These are phyloP conservation scores for Pythium sp. DNA, from an alignment of 352 stramenopile genomes.

Conservation along the genomic window DNA sequence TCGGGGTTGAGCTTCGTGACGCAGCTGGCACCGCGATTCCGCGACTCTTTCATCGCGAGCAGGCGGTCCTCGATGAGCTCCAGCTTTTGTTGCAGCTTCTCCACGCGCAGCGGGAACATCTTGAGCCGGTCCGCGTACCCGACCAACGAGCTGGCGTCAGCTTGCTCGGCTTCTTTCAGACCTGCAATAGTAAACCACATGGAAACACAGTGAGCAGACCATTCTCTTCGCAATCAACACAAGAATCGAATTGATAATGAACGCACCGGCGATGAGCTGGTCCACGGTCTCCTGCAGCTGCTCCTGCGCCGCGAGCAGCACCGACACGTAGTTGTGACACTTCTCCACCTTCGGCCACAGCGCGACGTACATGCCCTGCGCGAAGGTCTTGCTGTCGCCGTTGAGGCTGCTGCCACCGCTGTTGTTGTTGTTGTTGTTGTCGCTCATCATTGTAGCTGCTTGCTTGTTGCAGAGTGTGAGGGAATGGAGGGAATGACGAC, in stretches of 20 bases:
- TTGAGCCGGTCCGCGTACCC: conserved; percentile 71
- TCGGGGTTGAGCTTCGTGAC: conserved; percentile 29
- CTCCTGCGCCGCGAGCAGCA: conserved; percentile 66
- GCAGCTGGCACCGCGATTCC: conserved; percentile 27
- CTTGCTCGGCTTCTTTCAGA: conserved; percentile 61
- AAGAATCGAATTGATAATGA: background rate
- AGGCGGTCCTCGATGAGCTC: conserved; percentile 65
- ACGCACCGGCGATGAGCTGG: conserved; percentile 49
- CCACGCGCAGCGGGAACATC: conserved; percentile 61
- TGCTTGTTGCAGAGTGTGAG: background rate
- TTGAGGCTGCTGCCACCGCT: background rate
- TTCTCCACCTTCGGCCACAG: conserved; percentile 84
- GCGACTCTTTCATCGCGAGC: conserved; percentile 55
- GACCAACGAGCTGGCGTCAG: conserved; percentile 52
- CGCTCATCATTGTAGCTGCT: conserved; percentile 14
- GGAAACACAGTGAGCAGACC: background rate
- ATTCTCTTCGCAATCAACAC: background rate
- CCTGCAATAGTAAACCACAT: conserved; percentile 21
- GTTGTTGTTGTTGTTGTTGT: background rate
- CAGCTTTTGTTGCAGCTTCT: conserved; percentile 67
- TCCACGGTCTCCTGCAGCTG: conserved; percentile 71
- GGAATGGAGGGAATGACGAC: background rate
- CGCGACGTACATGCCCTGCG: conserved; percentile 74
- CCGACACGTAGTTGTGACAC: conserved; percentile 71
- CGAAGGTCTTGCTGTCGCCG: conserved; percentile 31